Base-by-base conservation (phyloP, 805 yeast genomes). In the Jamesozyma jinghongensis region DNA sequence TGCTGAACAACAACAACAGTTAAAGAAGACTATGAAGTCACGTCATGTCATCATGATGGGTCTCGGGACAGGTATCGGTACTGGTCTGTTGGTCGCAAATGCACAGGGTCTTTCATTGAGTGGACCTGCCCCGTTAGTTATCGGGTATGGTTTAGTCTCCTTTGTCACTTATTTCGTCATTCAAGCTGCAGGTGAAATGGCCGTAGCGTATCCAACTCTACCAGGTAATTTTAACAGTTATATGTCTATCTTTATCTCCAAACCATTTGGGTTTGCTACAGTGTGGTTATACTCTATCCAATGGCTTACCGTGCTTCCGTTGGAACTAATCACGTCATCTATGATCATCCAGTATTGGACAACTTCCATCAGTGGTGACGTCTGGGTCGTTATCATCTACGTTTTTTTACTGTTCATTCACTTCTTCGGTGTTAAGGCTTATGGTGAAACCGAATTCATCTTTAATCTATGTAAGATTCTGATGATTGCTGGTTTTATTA, bases 31-130 rank as follows among this genome's bases (percentile, higher is more conserved):
- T 2, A 43, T 48, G 47, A 56, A 56, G 30, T 47, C 62, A 12
- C 56, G 73, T 32, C 87, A 81, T 49, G 71, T 79, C 45, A 73
- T 76, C 45, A 75, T 83, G 76, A 79, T 85, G 60, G 85, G 92
- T 35, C 68, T 85, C 38, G 92, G 88, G 40, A 87, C 90, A 41
- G 79, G 88, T 34, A 79, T 85, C 44, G 95, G 94, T 52, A 80
- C 90, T 12, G 85, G 84, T 44, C 62, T 78, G 27, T 63, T 71
- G 50, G 74, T 75, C 41, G 81, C 80, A 40, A 63, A 71, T 36
- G 81, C 76, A 34, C 60, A 68, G 50, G 68, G 72, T 16, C 49
- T 71, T 25, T 50, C 53, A 22, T 47, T 51, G 14, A 71, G 71
- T 46, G 75, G 75, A 35, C 75, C 75, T 6, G 70, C 62, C 33